Evolutionary conservation across 768 basidiomycete species (phyloP), one percentile per base, ranked within the genome.

Genomic region (Collybia sp.): DNA sequence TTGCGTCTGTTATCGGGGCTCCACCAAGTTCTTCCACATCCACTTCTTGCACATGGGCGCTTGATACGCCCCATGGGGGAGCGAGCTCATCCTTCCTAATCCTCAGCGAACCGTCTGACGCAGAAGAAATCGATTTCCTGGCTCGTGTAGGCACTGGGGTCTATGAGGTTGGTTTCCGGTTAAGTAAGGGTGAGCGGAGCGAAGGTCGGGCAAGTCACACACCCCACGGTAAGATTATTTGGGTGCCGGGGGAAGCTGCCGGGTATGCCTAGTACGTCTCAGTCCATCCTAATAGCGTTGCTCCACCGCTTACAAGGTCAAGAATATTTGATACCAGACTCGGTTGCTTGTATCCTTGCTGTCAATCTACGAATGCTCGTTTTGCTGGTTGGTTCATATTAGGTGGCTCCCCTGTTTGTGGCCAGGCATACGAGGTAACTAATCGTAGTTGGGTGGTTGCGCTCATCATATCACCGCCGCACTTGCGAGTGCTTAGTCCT

Each of bases 151-250:
- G 64, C 0, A 45, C 63, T 6, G 72, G 74, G 2, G 70, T 83
- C 1, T 76, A 71, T 45, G 82, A 85, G 52, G 66, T 85, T 2
- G 80, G 66, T 1, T 72, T 85, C 45, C 64, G 49, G 40, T 71
- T 80, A 1, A 53, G 55, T 4, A 58, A 58, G 6, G 60, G 59
- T 12, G 57, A 53, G n/a, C 71, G 65, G 12, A 57, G 51, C 38
- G 55, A 59, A 1, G 57, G 42, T 4, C 25, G 25, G 25, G 25
- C 25, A 8, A 8, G 25, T 25, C 8, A 25, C 25, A 80, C 75
- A 1, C 78, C 77, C 12, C 80, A 73, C 47, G 78, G 77, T 10
- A 75, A 64, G 53, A 65, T 81, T 30, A 68, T 69, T 5, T 80
- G 74, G 74, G 43, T 59, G 18, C 44, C 43, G 19, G 47, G 43